Evolutionary conservation across 2,329 filamentous ascomycete genomes (phyloP).

Genomic region (Xylaria sp.): DNA sequence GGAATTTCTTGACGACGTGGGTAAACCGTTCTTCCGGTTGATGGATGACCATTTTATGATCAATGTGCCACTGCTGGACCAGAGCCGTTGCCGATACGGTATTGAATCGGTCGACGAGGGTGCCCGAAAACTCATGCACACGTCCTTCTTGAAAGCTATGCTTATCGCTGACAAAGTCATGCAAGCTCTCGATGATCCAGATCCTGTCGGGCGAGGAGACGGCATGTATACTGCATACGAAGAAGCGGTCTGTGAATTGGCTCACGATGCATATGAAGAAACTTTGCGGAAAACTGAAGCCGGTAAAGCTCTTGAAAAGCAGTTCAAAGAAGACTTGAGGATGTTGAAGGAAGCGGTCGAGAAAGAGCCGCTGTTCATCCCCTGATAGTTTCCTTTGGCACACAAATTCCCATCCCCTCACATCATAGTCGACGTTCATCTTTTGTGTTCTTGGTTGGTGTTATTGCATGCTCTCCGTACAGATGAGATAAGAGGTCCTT

Average conservation of each 20-base stretch:
- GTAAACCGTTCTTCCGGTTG: not conserved
- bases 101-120: not conserved
- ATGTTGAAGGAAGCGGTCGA: not conserved
- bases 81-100: conserved; percentile 22
- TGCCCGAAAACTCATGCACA: conserved; percentile 18
- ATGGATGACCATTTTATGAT: conserved; percentile 4
- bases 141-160: conserved; percentile 21
- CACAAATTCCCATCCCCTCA: not conserved
- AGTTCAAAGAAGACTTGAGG: not conserved
- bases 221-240: not conserved
- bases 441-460: not conserved
- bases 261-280: not conserved
- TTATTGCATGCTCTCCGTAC: not conserved
- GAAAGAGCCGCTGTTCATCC: conserved; percentile 11
- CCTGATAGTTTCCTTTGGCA: not conserved
- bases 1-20: conserved; percentile 10
- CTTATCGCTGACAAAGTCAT: conserved; percentile 7
- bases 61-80: conserved; percentile 17
- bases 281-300: not conserved
- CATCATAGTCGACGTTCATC: not conserved
- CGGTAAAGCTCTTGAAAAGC: not conserved
- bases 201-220: not conserved
- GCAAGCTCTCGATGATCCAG: not conserved
- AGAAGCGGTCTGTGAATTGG: not conserved
- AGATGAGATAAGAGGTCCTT: not conserved